Base-by-base conservation (phyloP, 495 filamentous ascomycete species). In the Clavariopsis aquatica region DNA sequence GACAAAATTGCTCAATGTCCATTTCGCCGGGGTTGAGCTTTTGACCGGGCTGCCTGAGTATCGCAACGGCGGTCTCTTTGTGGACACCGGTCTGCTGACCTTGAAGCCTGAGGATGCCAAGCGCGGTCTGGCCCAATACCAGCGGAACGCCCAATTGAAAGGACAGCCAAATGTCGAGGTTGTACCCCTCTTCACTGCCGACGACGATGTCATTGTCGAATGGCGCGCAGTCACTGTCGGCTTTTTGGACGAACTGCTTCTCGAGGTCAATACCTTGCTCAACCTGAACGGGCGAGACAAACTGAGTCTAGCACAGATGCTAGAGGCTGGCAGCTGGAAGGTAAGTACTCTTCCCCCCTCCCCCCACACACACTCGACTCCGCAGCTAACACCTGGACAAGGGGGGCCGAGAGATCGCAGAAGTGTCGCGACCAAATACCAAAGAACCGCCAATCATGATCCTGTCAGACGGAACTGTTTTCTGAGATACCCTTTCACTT, bases 401-500 rank as follows among this genome's bases (percentile, higher is more conserved):
- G 94, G 95, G 93, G 72, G 94, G 94, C 60, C 85, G 94, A 72
- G 94, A 98, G 78, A 87, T 98, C 64, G 94, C 94, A 45, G 95
- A 97, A 77, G 90, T 97, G 55, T 95, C 90, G 59, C 82, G 94
- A 64, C 94, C 94, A 7, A 97, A 97, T 72, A 98, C 95, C 45
- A 96, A 95, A 78, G 91, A 93, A 72, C 92, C 95, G 20, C 94
- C 94, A 3, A 98, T 98, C 70, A 88, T 96, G 79, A 97, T 98
- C 67, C 83, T 96, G 57, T 95, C 90, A 63, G 94, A 98, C 74
- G 94, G 94, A 49, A 98, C 94, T 8, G 92, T 98, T 56, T 96
- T 98, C 73, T 97, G 86, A 79, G 69, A 73, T 72, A 73, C 69
- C 68, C 73, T 62, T 59, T 27, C 36, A 19, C 52, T 52, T 31